A percentile compares a stretch with the other conserved stretches of the same genome.
These are phyloP conservation scores for Gamarada debralockiae DNA, from an alignment of 495 filamentous ascomycete species.

Conservation along the genomic window DNA sequence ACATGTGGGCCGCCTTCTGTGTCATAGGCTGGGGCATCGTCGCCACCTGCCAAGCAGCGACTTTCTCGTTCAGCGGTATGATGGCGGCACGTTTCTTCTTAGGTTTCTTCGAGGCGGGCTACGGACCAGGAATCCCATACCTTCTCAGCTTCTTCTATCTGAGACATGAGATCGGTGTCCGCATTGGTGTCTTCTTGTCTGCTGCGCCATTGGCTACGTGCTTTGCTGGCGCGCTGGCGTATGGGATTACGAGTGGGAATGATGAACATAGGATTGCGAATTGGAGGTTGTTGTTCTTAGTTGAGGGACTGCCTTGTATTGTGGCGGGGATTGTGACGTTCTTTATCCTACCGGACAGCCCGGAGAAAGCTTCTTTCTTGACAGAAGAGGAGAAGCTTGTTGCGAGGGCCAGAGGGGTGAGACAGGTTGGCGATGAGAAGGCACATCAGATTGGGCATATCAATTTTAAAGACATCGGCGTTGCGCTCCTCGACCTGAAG, in stretches of 20 bases:
- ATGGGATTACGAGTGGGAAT: conserved; percentile 72
- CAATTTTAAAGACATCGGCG: conserved; percentile 54
- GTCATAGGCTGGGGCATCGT: conserved; percentile 43
- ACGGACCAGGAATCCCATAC: conserved; percentile 68
- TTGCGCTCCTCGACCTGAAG: conserved; percentile 57
- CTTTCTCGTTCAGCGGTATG: conserved; percentile 57
- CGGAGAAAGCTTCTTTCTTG: conserved; percentile 65
- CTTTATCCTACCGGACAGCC: conserved; percentile 68
- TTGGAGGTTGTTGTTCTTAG: conserved; percentile 80
- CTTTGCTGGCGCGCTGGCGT: conserved; percentile 80
- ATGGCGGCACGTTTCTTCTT: conserved; percentile 67
- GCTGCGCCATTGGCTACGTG: conserved; percentile 78
- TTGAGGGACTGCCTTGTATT: conserved; percentile 75
- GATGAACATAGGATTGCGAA: conserved; percentile 51
- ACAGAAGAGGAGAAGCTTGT: conserved; percentile 67
- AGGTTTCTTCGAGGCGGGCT: conserved; percentile 64
- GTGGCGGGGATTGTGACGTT: conserved; percentile 62
- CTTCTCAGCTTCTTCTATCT: conserved; percentile 83
- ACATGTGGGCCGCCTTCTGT: conserved; percentile 33
- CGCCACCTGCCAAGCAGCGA: conserved; percentile 56
- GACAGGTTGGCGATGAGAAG: conserved; percentile 55
- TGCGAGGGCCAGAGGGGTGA: conserved; percentile 57
- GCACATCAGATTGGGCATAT: conserved; percentile 43
- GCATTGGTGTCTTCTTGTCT: conserved; percentile 71
- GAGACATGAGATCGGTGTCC: conserved; percentile 70